Evolutionary conservation across 192 early-diverging fungal species (phyloP), one percentile per base, ranked within the genome.

Genomic region (Cetraspora pellucida): DNA sequence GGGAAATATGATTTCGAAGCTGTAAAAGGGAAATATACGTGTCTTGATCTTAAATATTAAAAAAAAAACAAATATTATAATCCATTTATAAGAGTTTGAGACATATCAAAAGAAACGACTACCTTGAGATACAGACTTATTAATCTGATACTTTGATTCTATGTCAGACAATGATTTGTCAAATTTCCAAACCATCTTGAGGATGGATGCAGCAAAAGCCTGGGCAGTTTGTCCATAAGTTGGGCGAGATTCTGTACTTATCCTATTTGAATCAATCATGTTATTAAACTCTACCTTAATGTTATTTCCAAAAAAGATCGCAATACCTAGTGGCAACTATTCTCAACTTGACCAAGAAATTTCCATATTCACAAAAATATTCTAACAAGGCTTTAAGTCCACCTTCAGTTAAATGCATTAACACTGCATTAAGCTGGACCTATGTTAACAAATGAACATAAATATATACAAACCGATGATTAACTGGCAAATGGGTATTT

Each of bases 181-280:
- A 55, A 85, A 83, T 8, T 77, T 58, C 11, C 61, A 50, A 1
- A 85, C 21, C 49, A 70, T 55, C 11, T 66, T 68, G 10, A 59
- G 17, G 9, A 85, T 46, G 17, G 77, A 63, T 11, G 69, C 27
- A 14, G 81, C 68, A 77, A 85, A 85, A 6, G 84, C 82, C 50
- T 85, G 84, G n/a, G 70, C 67, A 1, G 84, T 85, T 67, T 81
- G 79, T 13, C 84, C 84, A 75, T 81, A 82, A n/a, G 66, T 27
- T n/a, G 60, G 14, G 27, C 59, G 63, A 58, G 54, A 21, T 46
- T 55, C 57, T 16, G 16, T 64, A 31, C 74, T 64, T 60, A 75
- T 64, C 23, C 74, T 75, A n/a, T 50, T 7, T 8, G 37, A 43
- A n/a, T 6, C 23, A 28, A 27, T 25, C 4, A 4, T 54, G 16